Conservation (phyloP, 139 green algal genomes). For the Picochlorum sp. region DNA sequence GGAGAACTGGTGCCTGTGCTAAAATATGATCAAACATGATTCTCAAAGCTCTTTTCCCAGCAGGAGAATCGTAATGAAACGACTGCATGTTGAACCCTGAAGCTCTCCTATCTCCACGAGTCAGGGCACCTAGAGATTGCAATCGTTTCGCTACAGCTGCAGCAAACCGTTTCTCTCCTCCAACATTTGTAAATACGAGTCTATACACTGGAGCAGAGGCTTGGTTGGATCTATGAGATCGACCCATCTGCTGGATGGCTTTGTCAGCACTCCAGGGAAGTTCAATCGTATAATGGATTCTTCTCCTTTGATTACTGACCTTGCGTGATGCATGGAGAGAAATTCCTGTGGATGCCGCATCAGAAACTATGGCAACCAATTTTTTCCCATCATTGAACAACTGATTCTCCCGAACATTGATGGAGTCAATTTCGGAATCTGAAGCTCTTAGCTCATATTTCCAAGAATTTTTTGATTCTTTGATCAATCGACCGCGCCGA, state of each 20-base stretch:
- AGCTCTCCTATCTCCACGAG: slow-evolving; percentile 74
- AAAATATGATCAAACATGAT: slow-evolving; percentile 57
- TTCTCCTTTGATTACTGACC: slow-evolving; percentile 39
- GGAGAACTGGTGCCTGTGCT: slow-evolving; percentile 24
- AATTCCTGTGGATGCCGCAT: slow-evolving; percentile 77
- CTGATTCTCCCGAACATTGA: slow-evolving; percentile 66
- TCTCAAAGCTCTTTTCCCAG: slow-evolving; percentile 35
- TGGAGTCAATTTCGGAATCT: slow-evolving; percentile 63
- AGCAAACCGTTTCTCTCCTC: slow-evolving; percentile 81
- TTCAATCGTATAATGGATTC: slow-evolving; percentile 83
- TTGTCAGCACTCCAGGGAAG: slow-evolving; percentile 86
- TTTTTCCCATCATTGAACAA: slow-evolving; percentile 79
- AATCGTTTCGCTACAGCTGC: slow-evolving; percentile 74
- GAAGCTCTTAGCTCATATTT: slow-evolving; percentile 58
- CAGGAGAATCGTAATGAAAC: slow-evolving; percentile 64
- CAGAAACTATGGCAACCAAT: slow-evolving; percentile 84
- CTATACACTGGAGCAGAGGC: slow-evolving; percentile 42
- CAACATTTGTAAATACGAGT: slow-evolving; percentile 66
- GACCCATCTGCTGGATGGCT: slow-evolving; percentile 86
- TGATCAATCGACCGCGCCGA: slow-evolving; percentile 54
- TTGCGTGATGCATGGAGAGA: slow-evolving; percentile 8
- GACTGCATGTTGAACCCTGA: slow-evolving; percentile 56
- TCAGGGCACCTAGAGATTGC: slow-evolving; percentile 81
- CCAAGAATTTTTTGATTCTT: slow-evolving; percentile 4
- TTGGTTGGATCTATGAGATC: slow-evolving; percentile 41